A percentile compares a stretch with the other conserved stretches of the same genome.
These are phyloP conservation scores for Cladosporium sp. DNA, from an alignment of 2,329 filamentous ascomycete species.

Conservation along the genomic window DNA sequence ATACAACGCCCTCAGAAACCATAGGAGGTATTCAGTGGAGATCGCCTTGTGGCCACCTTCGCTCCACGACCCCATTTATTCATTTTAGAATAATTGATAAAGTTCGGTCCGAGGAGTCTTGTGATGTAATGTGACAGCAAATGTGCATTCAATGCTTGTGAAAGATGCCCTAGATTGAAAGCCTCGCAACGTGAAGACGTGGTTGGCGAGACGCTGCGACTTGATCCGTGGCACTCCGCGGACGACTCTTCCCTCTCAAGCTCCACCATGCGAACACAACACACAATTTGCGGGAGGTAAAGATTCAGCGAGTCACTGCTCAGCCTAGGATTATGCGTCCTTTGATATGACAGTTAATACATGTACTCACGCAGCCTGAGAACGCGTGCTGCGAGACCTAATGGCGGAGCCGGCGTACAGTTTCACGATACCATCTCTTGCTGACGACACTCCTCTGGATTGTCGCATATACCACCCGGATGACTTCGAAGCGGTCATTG, in stretches of 20 bases:
- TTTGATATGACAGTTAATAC: background rate
- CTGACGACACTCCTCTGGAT: constrained; percentile 73
- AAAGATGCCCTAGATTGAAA: background rate
- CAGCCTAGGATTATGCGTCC: background rate
- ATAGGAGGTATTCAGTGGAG: background rate
- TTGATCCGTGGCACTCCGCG: background rate
- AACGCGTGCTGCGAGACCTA: background rate
- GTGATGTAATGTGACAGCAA: background rate
- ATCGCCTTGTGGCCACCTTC: background rate
- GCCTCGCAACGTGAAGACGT: background rate
- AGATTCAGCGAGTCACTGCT: background rate
- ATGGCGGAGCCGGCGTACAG: constrained; percentile 35
- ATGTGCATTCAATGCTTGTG: background rate
- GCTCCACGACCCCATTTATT: background rate
- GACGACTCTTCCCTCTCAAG: background rate
- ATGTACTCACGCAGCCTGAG: background rate
- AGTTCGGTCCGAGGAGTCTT: background rate
- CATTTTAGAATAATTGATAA: background rate
- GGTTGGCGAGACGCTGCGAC: background rate
- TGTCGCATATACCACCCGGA: constrained; percentile 74
- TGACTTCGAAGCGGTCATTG: constrained; percentile 1
- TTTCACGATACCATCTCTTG: constrained; percentile 80
- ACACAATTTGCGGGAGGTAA: background rate
- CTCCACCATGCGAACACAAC: background rate
- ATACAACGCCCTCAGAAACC: background rate